These are phyloP conservation scores for Antrodiella citrinella DNA, from an alignment of 768 basidiomycete species.

Conservation along the genomic window DNA sequence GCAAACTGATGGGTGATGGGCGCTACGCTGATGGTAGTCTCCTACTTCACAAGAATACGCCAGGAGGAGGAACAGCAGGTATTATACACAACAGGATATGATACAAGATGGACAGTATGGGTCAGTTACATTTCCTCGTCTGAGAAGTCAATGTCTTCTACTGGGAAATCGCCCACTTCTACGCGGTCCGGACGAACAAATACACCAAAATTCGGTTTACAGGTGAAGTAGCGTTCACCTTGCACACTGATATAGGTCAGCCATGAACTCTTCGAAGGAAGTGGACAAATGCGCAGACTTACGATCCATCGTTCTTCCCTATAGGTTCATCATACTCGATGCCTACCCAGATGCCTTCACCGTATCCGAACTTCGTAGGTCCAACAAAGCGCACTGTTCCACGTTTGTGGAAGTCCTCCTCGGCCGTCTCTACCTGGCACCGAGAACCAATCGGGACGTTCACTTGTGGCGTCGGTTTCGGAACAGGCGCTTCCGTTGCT, in stretches of 20 bases:
- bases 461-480: slow-evolving; percentile 21
- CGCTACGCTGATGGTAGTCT: too few relatives aligned
- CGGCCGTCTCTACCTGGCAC: slow-evolving; percentile 73
- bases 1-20: background rate
- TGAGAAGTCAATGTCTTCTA: slow-evolving; percentile 68
- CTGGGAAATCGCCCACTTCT: slow-evolving; percentile 78
- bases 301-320: slow-evolving; percentile 95
- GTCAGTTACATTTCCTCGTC: slow-evolving; percentile 63
- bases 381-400: slow-evolving; percentile 88
- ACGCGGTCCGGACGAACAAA: slow-evolving; percentile 85
- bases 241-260: slow-evolving; percentile 51
- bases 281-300: slow-evolving; percentile 32
- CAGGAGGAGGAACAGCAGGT: background rate
- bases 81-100: background rate
- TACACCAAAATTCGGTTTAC: slow-evolving; percentile 67
- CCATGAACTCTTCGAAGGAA: background rate
- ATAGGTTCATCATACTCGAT: slow-evolving; percentile 93
- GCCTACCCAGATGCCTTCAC: slow-evolving; percentile 73
- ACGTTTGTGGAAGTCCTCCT: slow-evolving; percentile 64
- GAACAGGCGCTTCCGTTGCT: slow-evolving; percentile 28
- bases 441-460: slow-evolving; percentile 64
- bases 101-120: background rate
- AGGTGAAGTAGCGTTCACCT: slow-evolving; percentile 80
- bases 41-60: slow-evolving; percentile 3
- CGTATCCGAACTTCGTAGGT: slow-evolving; percentile 62